Base-by-base conservation (phyloP, 2,329 filamentous ascomycete species). In the Corniculantispora saksenae region DNA sequence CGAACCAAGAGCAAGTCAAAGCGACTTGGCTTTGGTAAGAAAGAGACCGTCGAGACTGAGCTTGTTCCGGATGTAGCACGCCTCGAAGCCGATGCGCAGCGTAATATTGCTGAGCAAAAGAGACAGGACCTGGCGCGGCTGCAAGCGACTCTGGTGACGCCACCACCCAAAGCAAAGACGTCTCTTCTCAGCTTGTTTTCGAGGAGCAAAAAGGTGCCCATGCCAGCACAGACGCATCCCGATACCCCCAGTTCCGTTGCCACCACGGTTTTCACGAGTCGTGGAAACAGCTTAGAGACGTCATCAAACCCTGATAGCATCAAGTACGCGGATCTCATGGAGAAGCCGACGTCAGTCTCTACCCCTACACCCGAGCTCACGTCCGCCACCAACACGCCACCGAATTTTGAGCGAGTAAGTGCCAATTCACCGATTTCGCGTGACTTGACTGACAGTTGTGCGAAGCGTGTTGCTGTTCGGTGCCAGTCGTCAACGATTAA, bases 401-500 rank as follows among this genome's bases (percentile, higher is more conserved):
- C n/a, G 7, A 43, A 8, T 12, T 90, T 89, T 54, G 91, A 94
- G 73, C 84, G 93, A 70, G 89, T 91, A 78, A 82, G 87, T 81
- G 61, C 29, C n/a, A 23, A 54, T 60, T n/a, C 12, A 23, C 29
- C 38, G 56, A 15, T 58, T 12, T n/a, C 5, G 70, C 27, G 25
- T 35, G 13, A 1, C 23, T 19, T 3, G 23, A 23, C 62, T 64
- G n/a, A 59, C 35, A 8, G 25, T 29, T 40, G 13, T 61, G 43
- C 67, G 58, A 67, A 90, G 85, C 85, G 85, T 69, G 91, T 97
- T 21, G 82, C 86, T 40, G 87, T 97, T 45, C 86, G 89, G 68
- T 96, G 88, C 78, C 85, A 87, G 69, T 88, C 90, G 64, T 86
- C 86, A 15, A 88, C 85, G 1, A 86, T 93, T 59, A 84, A 84